These are phyloP conservation scores for Saturnispora bothae DNA, from an alignment of 805 yeast species.

Conservation along the genomic window DNA sequence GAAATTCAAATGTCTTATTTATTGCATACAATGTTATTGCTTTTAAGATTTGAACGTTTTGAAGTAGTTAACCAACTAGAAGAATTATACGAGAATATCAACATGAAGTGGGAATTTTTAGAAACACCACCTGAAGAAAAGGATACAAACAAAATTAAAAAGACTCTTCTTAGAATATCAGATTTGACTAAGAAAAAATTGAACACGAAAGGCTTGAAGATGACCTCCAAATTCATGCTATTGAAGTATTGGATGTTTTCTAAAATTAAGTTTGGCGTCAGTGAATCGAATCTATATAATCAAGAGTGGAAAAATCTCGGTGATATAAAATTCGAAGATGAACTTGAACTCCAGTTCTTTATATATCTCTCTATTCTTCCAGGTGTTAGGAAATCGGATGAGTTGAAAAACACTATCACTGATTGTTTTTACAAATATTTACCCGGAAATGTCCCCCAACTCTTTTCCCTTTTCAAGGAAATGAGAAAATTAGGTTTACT, in stretches of 20 bases:
- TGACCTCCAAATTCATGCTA: neutral
- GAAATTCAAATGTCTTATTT: constrained; percentile 7
- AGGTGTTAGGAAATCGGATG: neutral
- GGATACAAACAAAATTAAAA: constrained; percentile 6
- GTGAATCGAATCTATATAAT: constrained; percentile 13
- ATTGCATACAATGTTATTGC: constrained; percentile 10
- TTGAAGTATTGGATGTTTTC: constrained; percentile 6
- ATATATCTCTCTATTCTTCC: constrained; percentile 4
- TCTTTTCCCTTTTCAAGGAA: constrained; percentile 1
- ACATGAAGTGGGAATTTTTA: constrained; percentile 8
- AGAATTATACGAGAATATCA: constrained; percentile 3
- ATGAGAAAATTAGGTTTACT: constrained; percentile 8
- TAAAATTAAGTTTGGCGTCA: constrained; percentile 1
- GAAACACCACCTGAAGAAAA: no score
- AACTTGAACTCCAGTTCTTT: constrained; percentile 19
- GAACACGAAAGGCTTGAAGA: neutral
- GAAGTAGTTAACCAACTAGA: constrained; percentile 2
- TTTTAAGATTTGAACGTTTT: constrained; percentile 11
- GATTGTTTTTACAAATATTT: constrained; percentile 9
- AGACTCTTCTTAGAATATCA: constrained; percentile 1
- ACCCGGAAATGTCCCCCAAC: constrained; percentile 1
- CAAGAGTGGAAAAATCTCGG: constrained; percentile 26
- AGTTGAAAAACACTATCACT: constrained; percentile 2
- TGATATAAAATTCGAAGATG: constrained; percentile 9
- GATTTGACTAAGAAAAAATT: neutral